These are phyloP conservation scores for Aechmea fasciata DNA, from an alignment of 176 grass and related monocot species.

Conservation along the genomic window DNA sequence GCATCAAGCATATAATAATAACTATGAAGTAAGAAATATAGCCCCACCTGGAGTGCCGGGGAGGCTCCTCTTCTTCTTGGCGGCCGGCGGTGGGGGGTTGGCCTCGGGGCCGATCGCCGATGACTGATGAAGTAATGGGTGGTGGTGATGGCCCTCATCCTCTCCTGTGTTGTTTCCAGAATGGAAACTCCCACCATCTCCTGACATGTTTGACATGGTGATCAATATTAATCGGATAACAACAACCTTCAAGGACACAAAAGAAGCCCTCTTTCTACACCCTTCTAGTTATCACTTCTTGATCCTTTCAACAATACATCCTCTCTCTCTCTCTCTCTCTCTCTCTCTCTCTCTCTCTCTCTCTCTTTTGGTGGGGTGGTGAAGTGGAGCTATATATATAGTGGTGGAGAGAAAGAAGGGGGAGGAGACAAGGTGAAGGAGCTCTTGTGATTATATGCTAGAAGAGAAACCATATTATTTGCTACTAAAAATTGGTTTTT, in stretches of 20 bases:
- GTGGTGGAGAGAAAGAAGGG: too few species aligned
- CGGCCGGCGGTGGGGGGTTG: constrained; percentile 5
- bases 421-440: not conserved
- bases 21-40: not conserved
- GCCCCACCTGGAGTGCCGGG: constrained; percentile 83
- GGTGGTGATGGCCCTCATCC: constrained; percentile 30
- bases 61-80: constrained; percentile 72
- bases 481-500: too few species aligned
- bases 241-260: not conserved
- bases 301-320: not conserved
- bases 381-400: too few species aligned
- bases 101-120: constrained; percentile 11
- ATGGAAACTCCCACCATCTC: constrained; percentile 37
- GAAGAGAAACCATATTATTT: not conserved
- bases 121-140: not conserved
- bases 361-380: not conserved
- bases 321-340: not conserved
- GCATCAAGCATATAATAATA: not conserved
- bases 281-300: not conserved
- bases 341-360: not conserved
- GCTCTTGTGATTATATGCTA: not conserved
- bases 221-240: not conserved
- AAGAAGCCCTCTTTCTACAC: not conserved
- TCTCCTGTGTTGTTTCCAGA: constrained; percentile 23
- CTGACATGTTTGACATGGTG: constrained; percentile 34